A percentile compares a stretch with the other conserved stretches of the same genome.
Conservation (phyloP, 2,329 filamentous ascomycete species). For the Clonostachys sp. region DNA sequence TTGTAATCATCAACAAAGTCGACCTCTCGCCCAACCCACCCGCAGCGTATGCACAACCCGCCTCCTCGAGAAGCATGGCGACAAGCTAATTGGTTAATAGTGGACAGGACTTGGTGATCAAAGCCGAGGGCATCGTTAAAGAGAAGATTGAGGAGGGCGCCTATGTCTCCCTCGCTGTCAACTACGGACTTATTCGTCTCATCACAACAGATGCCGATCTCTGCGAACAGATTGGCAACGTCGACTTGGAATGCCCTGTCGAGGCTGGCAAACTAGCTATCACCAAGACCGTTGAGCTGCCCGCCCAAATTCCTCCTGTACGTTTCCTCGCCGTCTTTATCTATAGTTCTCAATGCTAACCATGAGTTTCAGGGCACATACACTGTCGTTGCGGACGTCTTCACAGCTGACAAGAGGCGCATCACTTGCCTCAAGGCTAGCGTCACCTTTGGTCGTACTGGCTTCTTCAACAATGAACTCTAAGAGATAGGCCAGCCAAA, state of each 20-base stretch:
- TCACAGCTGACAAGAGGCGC: slow-evolving; percentile 63
- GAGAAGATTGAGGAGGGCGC: slow-evolving; percentile 73
- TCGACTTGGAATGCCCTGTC: slow-evolving; percentile 85
- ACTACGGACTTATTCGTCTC: slow-evolving; percentile 89
- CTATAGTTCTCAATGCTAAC: not conserved
- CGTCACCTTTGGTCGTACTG: slow-evolving; percentile 52
- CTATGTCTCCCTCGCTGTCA: slow-evolving; percentile 79
- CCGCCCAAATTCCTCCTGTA: slow-evolving; percentile 84
- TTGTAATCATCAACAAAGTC: slow-evolving; percentile 73
- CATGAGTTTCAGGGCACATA: slow-evolving; percentile 68
- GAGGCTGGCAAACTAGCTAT: slow-evolving; percentile 71
- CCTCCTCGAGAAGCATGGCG: not conserved
- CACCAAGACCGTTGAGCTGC: slow-evolving; percentile 79
- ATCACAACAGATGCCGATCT: slow-evolving; percentile 78
- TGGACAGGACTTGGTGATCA: slow-evolving; percentile 72
- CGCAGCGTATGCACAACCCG: slow-evolving; percentile 52
- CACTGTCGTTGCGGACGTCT: slow-evolving; percentile 82
- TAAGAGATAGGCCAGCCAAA: slow-evolving; percentile 10
- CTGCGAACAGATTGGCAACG: slow-evolving; percentile 84
- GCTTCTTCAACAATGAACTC: slow-evolving; percentile 35
- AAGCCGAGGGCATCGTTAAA: slow-evolving; percentile 70
- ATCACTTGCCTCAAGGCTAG: slow-evolving; percentile 84
- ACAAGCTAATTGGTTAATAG: slow-evolving; percentile 40
- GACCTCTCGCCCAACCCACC: slow-evolving; percentile 86
- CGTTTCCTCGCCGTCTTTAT: slow-evolving; percentile 25